These are phyloP conservation scores for Dactylellina cionopaga DNA, from an alignment of 2,329 filamentous ascomycete genomes.

Conservation along the genomic window DNA sequence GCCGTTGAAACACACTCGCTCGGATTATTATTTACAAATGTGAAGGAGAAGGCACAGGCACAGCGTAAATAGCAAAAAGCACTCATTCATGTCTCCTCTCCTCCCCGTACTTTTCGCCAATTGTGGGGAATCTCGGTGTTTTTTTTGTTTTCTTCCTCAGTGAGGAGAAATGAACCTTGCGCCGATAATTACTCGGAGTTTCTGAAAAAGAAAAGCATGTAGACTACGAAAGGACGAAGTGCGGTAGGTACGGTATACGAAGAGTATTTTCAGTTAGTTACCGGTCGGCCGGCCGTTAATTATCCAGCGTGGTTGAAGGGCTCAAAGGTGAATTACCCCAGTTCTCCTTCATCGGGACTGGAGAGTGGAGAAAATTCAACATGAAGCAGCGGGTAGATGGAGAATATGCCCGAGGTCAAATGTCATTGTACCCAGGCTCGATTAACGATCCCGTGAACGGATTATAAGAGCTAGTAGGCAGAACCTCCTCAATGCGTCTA, in stretches of 20 bases:
- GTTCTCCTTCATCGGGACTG: slow-evolving; percentile 34
- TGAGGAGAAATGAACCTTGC: slow-evolving; percentile 8
- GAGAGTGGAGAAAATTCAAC: slow-evolving; percentile 45
- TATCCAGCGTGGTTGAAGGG: slow-evolving; percentile 29
- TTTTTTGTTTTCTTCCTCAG: slow-evolving; percentile 12
- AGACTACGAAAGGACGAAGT: background rate
- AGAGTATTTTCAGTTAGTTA: slow-evolving; percentile 15
- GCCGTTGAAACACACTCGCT: slow-evolving; percentile 6
- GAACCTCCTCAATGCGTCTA: background rate
- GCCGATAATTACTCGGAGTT: slow-evolving; percentile 39
- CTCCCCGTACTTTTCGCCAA: slow-evolving; percentile 28
- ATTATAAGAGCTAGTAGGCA: background rate
- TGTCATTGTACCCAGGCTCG: background rate
- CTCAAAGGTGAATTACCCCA: slow-evolving; percentile 1
- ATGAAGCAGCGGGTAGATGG: slow-evolving; percentile 39
- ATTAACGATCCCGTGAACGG: background rate
- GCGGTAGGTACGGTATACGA: background rate
- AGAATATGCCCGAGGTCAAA: slow-evolving; percentile 36
- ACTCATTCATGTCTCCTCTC: slow-evolving; percentile 31
- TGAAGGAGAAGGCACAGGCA: too few relatives aligned
- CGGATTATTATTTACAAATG: slow-evolving; percentile 23
- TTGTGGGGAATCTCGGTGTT: slow-evolving; percentile 37
- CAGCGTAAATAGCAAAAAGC: slow-evolving; percentile 47
- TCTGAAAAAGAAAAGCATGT: slow-evolving; percentile 23
- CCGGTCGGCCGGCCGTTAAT: slow-evolving; percentile 41